Evolutionary conservation across 1,284 basidiomycete genomes (phyloP).

Genomic region (Ustilago lituana): DNA sequence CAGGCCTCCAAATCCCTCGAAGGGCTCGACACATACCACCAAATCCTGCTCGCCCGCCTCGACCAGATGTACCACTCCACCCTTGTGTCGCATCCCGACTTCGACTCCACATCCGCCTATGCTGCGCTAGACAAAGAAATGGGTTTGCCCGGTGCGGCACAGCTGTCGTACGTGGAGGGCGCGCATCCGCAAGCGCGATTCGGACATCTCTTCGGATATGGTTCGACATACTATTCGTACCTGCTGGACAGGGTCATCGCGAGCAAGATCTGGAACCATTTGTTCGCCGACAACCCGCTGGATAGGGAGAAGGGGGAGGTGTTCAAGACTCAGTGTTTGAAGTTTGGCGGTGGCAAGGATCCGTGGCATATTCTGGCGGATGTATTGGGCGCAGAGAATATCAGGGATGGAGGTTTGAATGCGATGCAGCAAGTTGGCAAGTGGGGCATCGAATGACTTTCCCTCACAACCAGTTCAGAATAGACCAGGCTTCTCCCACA

Average conservation of each 20-base stretch:
- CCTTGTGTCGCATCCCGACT: constrained; percentile 63
- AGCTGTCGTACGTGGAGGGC: constrained; percentile 28
- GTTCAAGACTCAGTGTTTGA: constrained; percentile 80
- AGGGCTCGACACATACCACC: constrained; percentile 81
- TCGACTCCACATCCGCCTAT: constrained; percentile 75
- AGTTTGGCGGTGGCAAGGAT: constrained; percentile 87
- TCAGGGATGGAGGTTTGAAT: constrained; percentile 71
- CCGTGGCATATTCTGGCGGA: constrained; percentile 92
- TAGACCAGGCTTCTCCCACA: too few relatives aligned
- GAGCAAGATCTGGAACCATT: constrained; percentile 81
- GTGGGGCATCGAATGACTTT: constrained; percentile 55
- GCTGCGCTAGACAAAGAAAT: constrained; percentile 36
- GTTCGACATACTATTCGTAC: constrained; percentile 97
- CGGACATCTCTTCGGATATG: constrained; percentile 93
- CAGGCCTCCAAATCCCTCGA: constrained; percentile 44
- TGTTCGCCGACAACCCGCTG: constrained; percentile 73
- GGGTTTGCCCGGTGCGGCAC: constrained; percentile 26
- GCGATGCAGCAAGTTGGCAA: constrained; percentile 88
- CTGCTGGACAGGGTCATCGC: constrained; percentile 95
- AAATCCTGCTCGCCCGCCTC: constrained; percentile 86
- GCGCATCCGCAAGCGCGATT: constrained; percentile 85
- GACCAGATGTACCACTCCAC: constrained; percentile 91
- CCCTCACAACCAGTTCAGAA: too few relatives aligned
- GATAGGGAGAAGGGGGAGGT: constrained; percentile 74
- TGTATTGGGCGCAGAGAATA: constrained; percentile 70